Percentiles rank a stretch among this genome's conserved stretches.
Evolutionary conservation across 441 rosid species (phyloP).

Genomic region (Arabidopsis lyrata): DNA sequence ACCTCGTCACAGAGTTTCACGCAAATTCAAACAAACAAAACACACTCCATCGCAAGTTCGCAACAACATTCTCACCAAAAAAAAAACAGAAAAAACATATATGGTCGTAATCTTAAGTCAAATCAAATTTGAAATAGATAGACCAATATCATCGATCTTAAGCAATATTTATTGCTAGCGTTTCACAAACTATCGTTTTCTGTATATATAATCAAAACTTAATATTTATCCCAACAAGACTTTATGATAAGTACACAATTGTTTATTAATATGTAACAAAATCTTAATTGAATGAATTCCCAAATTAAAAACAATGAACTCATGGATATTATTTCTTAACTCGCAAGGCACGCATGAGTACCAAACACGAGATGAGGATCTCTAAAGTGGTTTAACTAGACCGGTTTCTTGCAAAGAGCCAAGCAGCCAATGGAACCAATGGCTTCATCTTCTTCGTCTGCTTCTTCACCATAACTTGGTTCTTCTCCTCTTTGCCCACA

Average conservation of each 20-base stretch:
- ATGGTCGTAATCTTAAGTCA: too few species aligned
- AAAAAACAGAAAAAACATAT: too few species aligned
- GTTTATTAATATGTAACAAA: constrained; percentile 7
- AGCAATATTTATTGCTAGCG: too few species aligned
- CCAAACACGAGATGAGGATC: constrained; percentile 1
- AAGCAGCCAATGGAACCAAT: constrained; percentile 53
- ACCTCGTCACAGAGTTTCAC: too few species aligned
- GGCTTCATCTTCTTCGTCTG: constrained; percentile 48
- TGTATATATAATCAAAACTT: background rate
- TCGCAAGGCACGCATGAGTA: constrained; percentile 15
- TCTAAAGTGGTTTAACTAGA: constrained; percentile 23
- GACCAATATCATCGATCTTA: too few species aligned
- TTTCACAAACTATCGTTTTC: background rate
- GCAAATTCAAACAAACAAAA: too few species aligned
- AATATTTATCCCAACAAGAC: background rate
- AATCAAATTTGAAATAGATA: too few species aligned
- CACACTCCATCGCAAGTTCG: too few species aligned
- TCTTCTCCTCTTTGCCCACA: constrained; percentile 48
- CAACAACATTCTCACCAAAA: too few species aligned
- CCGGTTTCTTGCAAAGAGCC: constrained; percentile 66
- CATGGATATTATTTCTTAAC: constrained; percentile 19
- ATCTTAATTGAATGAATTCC: background rate
- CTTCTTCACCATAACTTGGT: constrained; percentile 33
- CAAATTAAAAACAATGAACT: constrained; percentile 1
- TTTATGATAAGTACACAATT: background rate